Percentiles rank a stretch among this genome's conserved stretches.
Evolutionary conservation across 2,329 filamentous ascomycete species (phyloP).

Genomic region (Sordariomycetes sp.): DNA sequence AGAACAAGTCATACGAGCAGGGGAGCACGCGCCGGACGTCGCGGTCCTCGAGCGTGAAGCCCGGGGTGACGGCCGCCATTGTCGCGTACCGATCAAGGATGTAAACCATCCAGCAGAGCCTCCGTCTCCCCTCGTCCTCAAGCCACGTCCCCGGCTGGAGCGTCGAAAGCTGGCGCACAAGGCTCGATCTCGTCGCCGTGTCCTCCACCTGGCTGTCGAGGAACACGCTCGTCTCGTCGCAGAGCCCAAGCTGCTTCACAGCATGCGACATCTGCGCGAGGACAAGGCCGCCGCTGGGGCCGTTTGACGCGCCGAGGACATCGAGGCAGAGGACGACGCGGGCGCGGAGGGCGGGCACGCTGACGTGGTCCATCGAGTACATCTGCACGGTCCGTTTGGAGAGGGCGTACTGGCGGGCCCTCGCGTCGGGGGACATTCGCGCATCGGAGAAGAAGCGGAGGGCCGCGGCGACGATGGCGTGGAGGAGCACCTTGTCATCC

Average conservation of each 20-base stretch:
- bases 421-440: conserved; percentile 21
- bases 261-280: conserved; percentile 23
- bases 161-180: conserved; percentile 18
- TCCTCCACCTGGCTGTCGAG: conserved; percentile 17
- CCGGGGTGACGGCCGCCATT: conserved; percentile 21
- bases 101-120: conserved; percentile 30
- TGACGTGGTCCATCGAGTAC: conserved; percentile 27
- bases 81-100: conserved; percentile 29
- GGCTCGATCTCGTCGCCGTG: conserved; percentile 17
- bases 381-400: conserved; percentile 24
- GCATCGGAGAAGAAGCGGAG: conserved; percentile 26
- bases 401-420: conserved; percentile 21
- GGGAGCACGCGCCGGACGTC: conserved; percentile 25
- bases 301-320: conserved; percentile 26
- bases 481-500: conserved; percentile 23
- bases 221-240: conserved; percentile 23
- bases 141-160: conserved; percentile 27
- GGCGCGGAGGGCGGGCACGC: conserved; percentile 22
- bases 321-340: conserved; percentile 26
- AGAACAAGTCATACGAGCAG: conserved; percentile 29
- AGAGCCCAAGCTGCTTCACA: conserved; percentile 23
- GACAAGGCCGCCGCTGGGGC: conserved; percentile 26
- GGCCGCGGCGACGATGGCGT: conserved; percentile 29
- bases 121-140: conserved; percentile 26
- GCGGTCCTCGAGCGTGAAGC: conserved; percentile 25